phyloP scores from a whole-genome alignment of 208 protist species.

The Leishmania tropica region DNA sequence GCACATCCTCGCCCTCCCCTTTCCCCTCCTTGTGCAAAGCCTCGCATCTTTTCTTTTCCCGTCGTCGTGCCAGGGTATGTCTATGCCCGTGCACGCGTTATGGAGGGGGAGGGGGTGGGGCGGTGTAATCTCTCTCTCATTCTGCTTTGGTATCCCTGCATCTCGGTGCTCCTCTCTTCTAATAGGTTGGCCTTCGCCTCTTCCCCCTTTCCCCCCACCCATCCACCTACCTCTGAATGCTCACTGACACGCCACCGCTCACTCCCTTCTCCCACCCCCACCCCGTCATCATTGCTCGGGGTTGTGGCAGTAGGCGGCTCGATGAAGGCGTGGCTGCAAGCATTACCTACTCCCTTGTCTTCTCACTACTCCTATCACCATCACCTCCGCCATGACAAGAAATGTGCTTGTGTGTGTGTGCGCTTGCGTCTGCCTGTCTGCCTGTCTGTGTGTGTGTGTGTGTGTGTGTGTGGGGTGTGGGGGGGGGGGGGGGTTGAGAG shows the following conservation, averaged over 20 bases:
- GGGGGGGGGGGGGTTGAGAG: neutral
- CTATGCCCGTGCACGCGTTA: neutral
- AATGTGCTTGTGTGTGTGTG: neutral
- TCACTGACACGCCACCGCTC: too few species aligned
- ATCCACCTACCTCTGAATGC: too few species aligned
- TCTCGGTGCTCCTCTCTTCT: neutral
- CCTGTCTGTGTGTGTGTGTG: neutral
- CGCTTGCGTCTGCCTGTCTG: too few species aligned
- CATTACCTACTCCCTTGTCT: neutral
- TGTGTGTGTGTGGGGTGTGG: too few species aligned
- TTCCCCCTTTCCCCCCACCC: too few species aligned
- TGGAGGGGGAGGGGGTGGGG: too few species aligned
- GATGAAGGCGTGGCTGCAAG: neutral
- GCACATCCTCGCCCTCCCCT: neutral
- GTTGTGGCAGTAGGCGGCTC: neutral
- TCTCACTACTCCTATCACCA: neutral
- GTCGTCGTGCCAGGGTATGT: neutral
- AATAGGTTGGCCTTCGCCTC: neutral
- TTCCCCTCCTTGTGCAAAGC: neutral
- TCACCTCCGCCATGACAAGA: too few species aligned
- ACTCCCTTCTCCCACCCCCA: too few species aligned
- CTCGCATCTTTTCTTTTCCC: neutral
- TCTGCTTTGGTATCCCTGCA: neutral
- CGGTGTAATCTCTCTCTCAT: neutral
- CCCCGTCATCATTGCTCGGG: too few species aligned